Conservation (phyloP, 2,329 filamentous ascomycete genomes). For the Exophiala lecanii-corni region DNA sequence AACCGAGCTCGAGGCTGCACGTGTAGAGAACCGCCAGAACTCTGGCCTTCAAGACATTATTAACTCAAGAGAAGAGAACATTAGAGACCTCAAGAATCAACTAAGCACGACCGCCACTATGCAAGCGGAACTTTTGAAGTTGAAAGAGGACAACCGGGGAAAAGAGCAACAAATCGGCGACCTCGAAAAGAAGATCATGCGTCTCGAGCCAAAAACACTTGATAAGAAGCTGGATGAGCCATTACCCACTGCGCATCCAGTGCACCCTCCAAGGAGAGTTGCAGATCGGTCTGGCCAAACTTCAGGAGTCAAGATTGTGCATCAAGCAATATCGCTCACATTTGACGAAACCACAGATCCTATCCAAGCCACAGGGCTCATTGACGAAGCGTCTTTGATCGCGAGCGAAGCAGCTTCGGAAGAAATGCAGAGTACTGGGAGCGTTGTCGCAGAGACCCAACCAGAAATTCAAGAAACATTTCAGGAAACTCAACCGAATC, state of each 20-base stretch:
- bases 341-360: background rate
- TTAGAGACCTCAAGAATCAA: slow-evolving; percentile 4
- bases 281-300: slow-evolving; percentile 11
- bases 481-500: background rate
- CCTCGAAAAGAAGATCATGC: slow-evolving; percentile 9
- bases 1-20: background rate
- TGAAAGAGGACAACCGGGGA: background rate
- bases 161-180: background rate
- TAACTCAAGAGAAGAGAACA: background rate
- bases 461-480: slow-evolving; percentile 3
- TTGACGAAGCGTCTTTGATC: background rate
- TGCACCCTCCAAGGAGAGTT: background rate
- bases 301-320: background rate
- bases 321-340: background rate
- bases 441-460: slow-evolving; percentile 17
- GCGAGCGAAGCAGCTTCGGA: background rate
- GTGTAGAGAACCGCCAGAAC: slow-evolving; percentile 4
- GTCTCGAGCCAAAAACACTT: background rate
- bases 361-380: slow-evolving; percentile 1
- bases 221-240: background rate
- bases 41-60: background rate
- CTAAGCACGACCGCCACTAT: background rate
- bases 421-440: background rate
- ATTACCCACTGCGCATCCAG: background rate
- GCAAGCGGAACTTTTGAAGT: background rate